These are phyloP conservation scores for Torulaspora pretoriensis DNA, from an alignment of 1,139 yeast species.

Conservation along the genomic window DNA sequence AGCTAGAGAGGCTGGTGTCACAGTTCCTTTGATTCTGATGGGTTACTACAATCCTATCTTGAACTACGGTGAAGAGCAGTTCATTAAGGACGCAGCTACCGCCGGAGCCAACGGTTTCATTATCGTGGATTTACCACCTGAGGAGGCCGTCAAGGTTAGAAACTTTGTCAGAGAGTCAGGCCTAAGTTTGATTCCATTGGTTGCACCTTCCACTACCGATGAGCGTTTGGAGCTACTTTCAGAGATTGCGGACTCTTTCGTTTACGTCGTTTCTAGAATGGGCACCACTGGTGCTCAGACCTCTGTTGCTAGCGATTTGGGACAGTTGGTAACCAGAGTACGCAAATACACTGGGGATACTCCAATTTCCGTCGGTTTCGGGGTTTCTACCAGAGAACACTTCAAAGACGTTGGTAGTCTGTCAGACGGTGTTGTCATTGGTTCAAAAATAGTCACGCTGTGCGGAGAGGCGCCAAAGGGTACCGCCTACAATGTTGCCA, in stretches of 20 bases:
- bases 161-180: constrained; percentile 62
- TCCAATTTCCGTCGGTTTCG: constrained; percentile 96
- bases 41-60: constrained; percentile 95
- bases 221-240: constrained; percentile 76
- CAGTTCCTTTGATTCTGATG: constrained; percentile 87
- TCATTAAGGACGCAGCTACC: constrained; percentile 67
- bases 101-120: constrained; percentile 97
- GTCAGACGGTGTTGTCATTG: constrained; percentile 95
- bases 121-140: constrained; percentile 95
- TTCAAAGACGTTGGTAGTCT: constrained; percentile 70
- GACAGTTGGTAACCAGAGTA: constrained; percentile 68
- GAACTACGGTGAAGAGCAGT: constrained; percentile 81
- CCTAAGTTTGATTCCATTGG: constrained; percentile 82
- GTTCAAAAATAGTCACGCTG: constrained; percentile 73
- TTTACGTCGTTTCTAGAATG: constrained; percentile 95
- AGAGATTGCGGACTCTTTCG: constrained; percentile 86
- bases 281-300: constrained; percentile 89
- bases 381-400: constrained; percentile 91
- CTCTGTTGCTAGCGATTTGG: constrained; percentile 60
- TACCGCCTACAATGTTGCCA: constrained; percentile 55
- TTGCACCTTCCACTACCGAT: constrained; percentile 94
- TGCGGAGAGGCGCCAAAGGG: constrained; percentile 63
- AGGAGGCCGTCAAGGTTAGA: constrained; percentile 89
- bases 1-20: constrained; percentile 80
- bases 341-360: constrained; percentile 67